A percentile compares a stretch with the other conserved stretches of the same genome.
Evolutionary conservation across 2,329 filamentous ascomycete genomes (phyloP).

Genomic region (Didymella lethalis): DNA sequence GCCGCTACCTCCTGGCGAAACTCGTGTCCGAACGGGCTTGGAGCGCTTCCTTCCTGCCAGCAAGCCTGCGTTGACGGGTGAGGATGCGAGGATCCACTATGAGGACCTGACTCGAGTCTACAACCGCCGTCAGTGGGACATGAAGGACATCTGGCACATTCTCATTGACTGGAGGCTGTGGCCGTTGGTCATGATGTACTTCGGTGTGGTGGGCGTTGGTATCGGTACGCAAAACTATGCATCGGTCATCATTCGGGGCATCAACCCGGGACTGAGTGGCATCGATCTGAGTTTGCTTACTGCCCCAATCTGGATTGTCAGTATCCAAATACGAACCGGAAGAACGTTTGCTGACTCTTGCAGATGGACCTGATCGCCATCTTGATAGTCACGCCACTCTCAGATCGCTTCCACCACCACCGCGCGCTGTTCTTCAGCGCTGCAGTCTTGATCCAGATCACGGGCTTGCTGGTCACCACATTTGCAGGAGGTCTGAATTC

Average conservation of each 20-base stretch:
- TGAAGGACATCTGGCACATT: conserved; percentile 73
- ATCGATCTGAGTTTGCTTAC: conserved; percentile 83
- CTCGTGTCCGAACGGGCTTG: conserved; percentile 60
- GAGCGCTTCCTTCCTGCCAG: conserved; percentile 72
- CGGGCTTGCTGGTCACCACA: conserved; percentile 79
- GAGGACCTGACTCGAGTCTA: conserved; percentile 83
- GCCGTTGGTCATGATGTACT: conserved; percentile 90
- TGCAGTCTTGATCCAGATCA: conserved; percentile 79
- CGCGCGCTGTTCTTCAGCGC: conserved; percentile 82
- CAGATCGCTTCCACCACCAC: conserved; percentile 83
- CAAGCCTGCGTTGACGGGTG: conserved; percentile 75
- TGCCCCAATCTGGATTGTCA: conserved; percentile 89
- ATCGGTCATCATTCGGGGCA: conserved; percentile 82
- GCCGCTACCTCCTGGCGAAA: conserved; percentile 75
- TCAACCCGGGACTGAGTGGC: conserved; percentile 75
- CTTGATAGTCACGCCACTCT: conserved; percentile 82
- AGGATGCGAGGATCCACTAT: conserved; percentile 84
- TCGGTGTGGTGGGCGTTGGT: conserved; percentile 90
- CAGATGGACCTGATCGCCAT: conserved; percentile 90
- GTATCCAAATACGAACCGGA: conserved; percentile 42
- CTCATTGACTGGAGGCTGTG: conserved; percentile 87
- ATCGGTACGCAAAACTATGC: conserved; percentile 90
- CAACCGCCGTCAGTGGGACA: conserved; percentile 74
- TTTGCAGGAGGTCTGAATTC: conserved; percentile 72
- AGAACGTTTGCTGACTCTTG: conserved; percentile 18